Conservation (phyloP, 2,329 filamentous ascomycete genomes). For the Diaporthe sp. region DNA sequence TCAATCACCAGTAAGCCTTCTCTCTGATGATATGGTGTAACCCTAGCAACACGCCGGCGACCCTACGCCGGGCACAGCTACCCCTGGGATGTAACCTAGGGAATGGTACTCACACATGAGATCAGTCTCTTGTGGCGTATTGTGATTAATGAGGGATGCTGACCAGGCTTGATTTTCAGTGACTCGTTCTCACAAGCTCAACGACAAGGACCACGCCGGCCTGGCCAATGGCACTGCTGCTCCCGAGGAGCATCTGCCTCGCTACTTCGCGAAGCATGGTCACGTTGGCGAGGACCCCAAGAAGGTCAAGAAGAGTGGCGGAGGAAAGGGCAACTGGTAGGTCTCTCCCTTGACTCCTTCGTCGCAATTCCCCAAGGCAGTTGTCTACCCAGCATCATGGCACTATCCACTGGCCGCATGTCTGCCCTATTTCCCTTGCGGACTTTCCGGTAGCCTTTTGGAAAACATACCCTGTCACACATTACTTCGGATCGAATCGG, state of each 20-base stretch:
- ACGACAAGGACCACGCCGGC: slow-evolving; percentile 90
- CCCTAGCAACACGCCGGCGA: neutral
- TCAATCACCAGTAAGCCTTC: slow-evolving; percentile 29
- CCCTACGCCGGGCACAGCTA: neutral
- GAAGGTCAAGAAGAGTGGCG: slow-evolving; percentile 97
- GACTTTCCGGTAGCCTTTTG: neutral
- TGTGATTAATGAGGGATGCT: neutral
- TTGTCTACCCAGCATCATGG: neutral
- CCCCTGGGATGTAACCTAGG: neutral
- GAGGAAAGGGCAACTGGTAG: slow-evolving; percentile 94
- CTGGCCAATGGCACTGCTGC: slow-evolving; percentile 79
- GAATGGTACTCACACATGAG: neutral
- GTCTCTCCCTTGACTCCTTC: slow-evolving; percentile 46
- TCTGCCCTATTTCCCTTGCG: neutral
- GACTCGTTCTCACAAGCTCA: slow-evolving; percentile 97
- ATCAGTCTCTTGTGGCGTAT: neutral
- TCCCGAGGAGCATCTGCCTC: slow-evolving; percentile 81
- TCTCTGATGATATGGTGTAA: neutral
- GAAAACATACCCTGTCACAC: neutral
- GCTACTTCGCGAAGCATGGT: slow-evolving; percentile 93
- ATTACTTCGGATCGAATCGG: neutral
- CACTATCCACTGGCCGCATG: neutral
- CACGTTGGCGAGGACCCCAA: slow-evolving; percentile 86
- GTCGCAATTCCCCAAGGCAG: neutral
- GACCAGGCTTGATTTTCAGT: slow-evolving; percentile 64